A percentile compares a stretch with the other conserved stretches of the same genome.
These are phyloP conservation scores for Pseudogymnoascus destructans DNA, from an alignment of 2,329 filamentous ascomycete genomes.

Conservation along the genomic window DNA sequence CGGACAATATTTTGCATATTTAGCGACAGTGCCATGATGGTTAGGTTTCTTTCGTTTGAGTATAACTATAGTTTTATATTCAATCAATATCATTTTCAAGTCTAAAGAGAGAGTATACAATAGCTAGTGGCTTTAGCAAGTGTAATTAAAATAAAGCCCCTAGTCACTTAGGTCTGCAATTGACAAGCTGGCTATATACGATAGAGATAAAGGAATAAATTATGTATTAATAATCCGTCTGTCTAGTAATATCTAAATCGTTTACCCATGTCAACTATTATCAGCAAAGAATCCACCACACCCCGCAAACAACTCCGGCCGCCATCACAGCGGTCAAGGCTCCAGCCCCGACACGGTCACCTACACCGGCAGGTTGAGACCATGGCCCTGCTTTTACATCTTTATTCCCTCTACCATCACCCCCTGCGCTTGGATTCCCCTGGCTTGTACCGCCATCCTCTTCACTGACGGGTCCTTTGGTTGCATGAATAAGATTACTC, in stretches of 20 bases:
- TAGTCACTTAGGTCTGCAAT: neutral
- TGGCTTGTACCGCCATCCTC: conserved; percentile 45
- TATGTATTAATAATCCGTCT: neutral
- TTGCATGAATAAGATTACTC: conserved; percentile 40
- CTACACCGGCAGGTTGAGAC: conserved; percentile 28
- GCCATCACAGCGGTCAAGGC: conserved; percentile 47
- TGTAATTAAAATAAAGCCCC: too few species aligned
- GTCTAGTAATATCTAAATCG: neutral
- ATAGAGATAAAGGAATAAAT: neutral
- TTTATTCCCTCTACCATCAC: neutral
- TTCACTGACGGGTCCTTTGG: conserved; percentile 33
- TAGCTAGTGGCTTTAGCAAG: neutral
- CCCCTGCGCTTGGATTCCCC: conserved; percentile 25
- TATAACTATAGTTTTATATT: neutral
- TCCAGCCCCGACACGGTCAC: conserved; percentile 55
- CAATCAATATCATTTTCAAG: neutral
- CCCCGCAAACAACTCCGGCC: conserved; percentile 39
- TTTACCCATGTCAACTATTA: neutral
- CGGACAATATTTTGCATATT: neutral
- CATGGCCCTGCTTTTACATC: neutral
- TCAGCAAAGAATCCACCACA: conserved; percentile 37
- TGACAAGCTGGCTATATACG: neutral
- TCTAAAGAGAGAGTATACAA: neutral
- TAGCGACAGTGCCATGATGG: neutral
- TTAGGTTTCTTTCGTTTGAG: neutral